Evolutionary conservation across 1,284 basidiomycete species (phyloP), one percentile per base, ranked within the genome.

Genomic region (Ceratobasidium papillatum): DNA sequence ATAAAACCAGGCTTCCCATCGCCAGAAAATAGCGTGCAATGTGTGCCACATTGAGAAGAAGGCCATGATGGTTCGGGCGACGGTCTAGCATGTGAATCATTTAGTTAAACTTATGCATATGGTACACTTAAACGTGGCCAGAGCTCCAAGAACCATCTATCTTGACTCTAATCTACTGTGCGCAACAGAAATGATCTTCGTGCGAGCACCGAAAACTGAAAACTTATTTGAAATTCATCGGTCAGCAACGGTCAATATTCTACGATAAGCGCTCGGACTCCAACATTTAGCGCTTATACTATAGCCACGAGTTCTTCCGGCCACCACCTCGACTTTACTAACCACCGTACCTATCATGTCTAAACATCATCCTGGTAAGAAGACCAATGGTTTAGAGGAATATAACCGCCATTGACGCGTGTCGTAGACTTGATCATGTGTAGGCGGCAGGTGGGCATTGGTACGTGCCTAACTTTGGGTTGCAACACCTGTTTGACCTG

Each of bases 401-500:
- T 38, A 5, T 30, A 27, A 4, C 5, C 32, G 32, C n/a, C 14
- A 38, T 7, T 49, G 14, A 52, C 59, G 54, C 54, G 74, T 51
- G 77, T 61, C 27, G 36, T 78, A 92, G 96, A 98, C 90, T 84
- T 98, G 51, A 95, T 98, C 78, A 97, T 98, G 92, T 99, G 96
- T 84, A 89, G 96, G 81, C 91, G 96, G 76, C 95, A 98, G 82
- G 93, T 96, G 77, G 96, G 96, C 77, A 97, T 98, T 75, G 94
- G 94, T 94, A 78, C 79, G 92, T 86, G 1, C 38, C 11, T 14
- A 41, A 27, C 25, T 45, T n/a, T 9, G 62, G 19, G 41, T 11
- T 38, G n/a, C 9, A 2, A 25, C 9, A n/a, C 34, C 11, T 27
- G 38, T 51, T 14, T 43, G 49, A 68, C 38, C 36, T 58, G 27